A percentile compares a stretch with the other conserved stretches of the same genome.
Conservation (phyloP, 352 stramenopile genomes). For the Phytophthora colocasiae region DNA sequence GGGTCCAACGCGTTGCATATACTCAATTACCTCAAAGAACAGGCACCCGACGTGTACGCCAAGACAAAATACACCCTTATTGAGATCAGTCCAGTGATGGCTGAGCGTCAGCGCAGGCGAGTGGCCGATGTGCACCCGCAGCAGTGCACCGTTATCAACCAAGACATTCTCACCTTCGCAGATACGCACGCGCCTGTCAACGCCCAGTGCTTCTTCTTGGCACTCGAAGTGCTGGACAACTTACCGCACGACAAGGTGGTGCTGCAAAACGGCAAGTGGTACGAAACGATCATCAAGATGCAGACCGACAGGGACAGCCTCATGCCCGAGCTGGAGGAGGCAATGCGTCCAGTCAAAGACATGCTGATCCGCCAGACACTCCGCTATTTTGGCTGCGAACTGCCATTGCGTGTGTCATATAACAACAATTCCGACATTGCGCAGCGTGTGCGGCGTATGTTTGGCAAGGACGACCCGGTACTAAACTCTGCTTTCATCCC, state of each 20-base stretch:
- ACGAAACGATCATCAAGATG: constrained; percentile 69
- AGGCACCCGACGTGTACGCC: constrained; percentile 80
- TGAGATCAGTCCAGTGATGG: constrained; percentile 91
- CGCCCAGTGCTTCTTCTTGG: constrained; percentile 80
- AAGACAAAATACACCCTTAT: constrained; percentile 89
- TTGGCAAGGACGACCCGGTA: constrained; percentile 56
- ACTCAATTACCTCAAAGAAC: constrained; percentile 83
- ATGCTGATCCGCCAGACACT: constrained; percentile 80
- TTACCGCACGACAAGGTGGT: constrained; percentile 91
- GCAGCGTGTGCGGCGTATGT: constrained; percentile 53
- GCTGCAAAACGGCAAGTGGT: constrained; percentile 80
- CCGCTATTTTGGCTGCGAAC: constrained; percentile 72
- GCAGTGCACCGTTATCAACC: constrained; percentile 79
- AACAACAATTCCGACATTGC: constrained; percentile 63
- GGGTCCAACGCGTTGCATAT: constrained; percentile 92
- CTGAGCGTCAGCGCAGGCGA: constrained; percentile 74
- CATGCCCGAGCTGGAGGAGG: constrained; percentile 50
- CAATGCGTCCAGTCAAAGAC: constrained; percentile 61
- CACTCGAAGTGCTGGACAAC: constrained; percentile 93
- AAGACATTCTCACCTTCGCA: constrained; percentile 81
- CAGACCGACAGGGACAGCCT: neutral
- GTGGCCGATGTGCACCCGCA: constrained; percentile 64
- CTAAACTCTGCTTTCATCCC: constrained; percentile 87
- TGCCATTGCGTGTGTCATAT: constrained; percentile 72
- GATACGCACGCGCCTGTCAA: constrained; percentile 60